phyloP scores from a whole-genome alignment of 2,329 filamentous ascomycete species.

The Davidsoniella neocaledoniae region DNA sequence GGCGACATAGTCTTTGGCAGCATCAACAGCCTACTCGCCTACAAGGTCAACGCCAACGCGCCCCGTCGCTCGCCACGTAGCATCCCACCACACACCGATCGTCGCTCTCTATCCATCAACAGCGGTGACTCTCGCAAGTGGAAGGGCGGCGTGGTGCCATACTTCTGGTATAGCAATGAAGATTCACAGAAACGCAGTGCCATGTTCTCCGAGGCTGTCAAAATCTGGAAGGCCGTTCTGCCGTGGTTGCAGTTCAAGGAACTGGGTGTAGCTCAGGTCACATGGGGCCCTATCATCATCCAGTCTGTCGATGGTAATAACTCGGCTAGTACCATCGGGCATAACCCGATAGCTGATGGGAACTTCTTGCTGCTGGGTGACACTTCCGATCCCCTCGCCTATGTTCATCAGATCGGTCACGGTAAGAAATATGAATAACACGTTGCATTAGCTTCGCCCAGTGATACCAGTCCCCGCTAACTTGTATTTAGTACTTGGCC shows the following conservation, averaged over 20 bases:
- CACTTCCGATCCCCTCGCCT: background rate
- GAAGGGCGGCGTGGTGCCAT: background rate
- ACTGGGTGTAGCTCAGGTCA: background rate
- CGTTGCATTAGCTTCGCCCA: background rate
- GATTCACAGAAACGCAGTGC: background rate
- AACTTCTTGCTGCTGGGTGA: conserved; percentile 9
- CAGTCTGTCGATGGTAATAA: background rate
- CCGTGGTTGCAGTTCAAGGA: conserved; percentile 9
- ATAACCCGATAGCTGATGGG: background rate
- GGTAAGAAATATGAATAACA: conserved; percentile 5
- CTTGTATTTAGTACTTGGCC: conserved; percentile 4
- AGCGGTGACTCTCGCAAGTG: background rate
- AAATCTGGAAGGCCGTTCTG: conserved; percentile 8
- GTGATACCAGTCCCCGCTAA: background rate
- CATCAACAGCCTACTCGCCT: background rate
- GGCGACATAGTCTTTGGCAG: conserved; percentile 11
- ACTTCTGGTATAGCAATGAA: conserved; percentile 1
- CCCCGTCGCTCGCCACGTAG: background rate
- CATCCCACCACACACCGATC: background rate
- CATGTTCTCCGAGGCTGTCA: conserved; percentile 3
- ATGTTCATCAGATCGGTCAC: conserved; percentile 12
- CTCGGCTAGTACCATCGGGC: conserved; percentile 7
- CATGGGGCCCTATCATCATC: background rate
- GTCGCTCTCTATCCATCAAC: conserved; percentile 2
- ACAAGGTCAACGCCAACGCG: background rate